Percentiles rank a stretch among this genome's conserved stretches.
Evolutionary conservation across 257 asterid species (phyloP).

Genomic region (Plectranthus barbatus): DNA sequence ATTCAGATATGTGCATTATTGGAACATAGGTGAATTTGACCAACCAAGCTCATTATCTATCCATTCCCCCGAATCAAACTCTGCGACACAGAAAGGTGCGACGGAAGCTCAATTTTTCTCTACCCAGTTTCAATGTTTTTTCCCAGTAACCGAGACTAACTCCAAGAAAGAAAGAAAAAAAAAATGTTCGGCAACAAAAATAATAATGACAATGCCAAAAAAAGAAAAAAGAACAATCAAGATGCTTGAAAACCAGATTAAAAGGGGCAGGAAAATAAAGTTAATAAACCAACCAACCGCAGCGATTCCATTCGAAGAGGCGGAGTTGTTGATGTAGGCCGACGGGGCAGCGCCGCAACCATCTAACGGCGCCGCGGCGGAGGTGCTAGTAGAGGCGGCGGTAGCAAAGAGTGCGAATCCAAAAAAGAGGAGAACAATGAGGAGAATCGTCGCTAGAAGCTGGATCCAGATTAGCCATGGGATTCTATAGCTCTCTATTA

Average conservation of each 20-base stretch:
- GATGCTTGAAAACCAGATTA: neutral
- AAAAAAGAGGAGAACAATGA: constrained; percentile 41
- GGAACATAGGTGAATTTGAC: neutral
- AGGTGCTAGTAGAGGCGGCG: constrained; percentile 21
- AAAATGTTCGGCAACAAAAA: neutral
- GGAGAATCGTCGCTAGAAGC: constrained; percentile 49
- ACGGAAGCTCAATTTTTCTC: neutral
- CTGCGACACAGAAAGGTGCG: neutral
- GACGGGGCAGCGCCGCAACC: constrained; percentile 1
- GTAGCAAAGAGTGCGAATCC: constrained; percentile 37
- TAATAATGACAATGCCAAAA: no score
- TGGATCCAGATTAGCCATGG: constrained; percentile 88
- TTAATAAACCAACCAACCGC: constrained; percentile 17
- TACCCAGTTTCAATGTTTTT: neutral
- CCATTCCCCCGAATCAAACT: neutral
- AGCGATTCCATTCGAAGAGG: constrained; percentile 18
- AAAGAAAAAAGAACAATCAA: neutral
- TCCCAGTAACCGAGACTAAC: neutral
- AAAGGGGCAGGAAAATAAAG: neutral
- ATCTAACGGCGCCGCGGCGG: constrained; percentile 14
- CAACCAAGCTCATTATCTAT: neutral
- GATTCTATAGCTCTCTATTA: constrained; percentile 45
- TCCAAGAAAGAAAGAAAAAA: no score
- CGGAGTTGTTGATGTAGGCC: constrained; percentile 12
- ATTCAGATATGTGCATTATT: no score